phyloP scores from a whole-genome alignment of 2,329 filamentous ascomycete genomes.

The Cyanodermella asteris region DNA sequence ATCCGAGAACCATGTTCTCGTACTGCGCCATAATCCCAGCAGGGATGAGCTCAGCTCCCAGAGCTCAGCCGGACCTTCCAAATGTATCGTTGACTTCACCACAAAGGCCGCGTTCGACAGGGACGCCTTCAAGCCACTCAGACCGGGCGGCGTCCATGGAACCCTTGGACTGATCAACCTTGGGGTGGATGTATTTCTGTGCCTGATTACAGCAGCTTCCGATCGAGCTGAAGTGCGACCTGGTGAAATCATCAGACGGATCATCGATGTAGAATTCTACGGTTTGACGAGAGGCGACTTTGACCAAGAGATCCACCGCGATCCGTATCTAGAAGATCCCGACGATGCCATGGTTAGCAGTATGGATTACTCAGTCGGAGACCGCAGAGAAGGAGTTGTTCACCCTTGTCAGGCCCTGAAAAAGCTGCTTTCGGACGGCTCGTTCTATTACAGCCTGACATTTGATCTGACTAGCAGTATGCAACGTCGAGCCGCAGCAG shows the following conservation, averaged over 20 bases:
- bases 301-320: conserved; percentile 47
- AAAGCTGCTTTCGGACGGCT: conserved; percentile 79
- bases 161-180: conserved; percentile 31
- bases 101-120: conserved; percentile 21
- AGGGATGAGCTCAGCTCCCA: conserved; percentile 9
- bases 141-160: conserved; percentile 23
- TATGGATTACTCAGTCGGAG: no score
- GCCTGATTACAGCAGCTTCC: conserved; percentile 25
- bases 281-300: conserved; percentile 75
- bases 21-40: conserved; percentile 23
- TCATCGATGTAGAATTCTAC: conserved; percentile 33
- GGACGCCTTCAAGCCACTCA: conserved; percentile 23
- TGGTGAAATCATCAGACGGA: conserved; percentile 28
- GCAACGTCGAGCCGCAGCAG: conserved; percentile 54
- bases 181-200: conserved; percentile 27
- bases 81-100: conserved; percentile 30
- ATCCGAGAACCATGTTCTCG: conserved; percentile 26
- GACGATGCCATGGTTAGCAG: no score
- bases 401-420: conserved; percentile 80
- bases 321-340: no score
- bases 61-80: conserved; percentile 8
- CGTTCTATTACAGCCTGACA: conserved; percentile 96
- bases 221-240: conserved; percentile 27
- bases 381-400: no score
- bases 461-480: conserved; percentile 88